A percentile compares a stretch with the other conserved stretches of the same genome.
phyloP scores from a whole-genome alignment of 106 monocot genomes.

The Chionographis japonica region DNA sequence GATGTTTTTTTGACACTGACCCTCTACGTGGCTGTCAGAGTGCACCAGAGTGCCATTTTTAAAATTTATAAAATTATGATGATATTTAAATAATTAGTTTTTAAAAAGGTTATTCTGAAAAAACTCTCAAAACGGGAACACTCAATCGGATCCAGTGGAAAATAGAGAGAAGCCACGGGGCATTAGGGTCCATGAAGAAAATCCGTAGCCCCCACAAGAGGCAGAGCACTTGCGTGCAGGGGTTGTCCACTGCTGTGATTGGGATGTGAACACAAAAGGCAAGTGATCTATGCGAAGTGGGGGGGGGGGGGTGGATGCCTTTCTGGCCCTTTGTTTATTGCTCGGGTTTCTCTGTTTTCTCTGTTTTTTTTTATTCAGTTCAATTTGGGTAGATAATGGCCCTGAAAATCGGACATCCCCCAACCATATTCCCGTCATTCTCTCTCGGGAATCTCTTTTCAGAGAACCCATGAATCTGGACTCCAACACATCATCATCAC shows the following conservation, averaged over 20 bases:
- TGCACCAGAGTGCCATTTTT: too few species aligned
- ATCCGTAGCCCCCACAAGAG: neutral
- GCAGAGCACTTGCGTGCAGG: slow-evolving; percentile 26
- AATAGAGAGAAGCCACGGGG: neutral
- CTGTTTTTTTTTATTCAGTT: neutral
- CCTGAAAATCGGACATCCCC: slow-evolving; percentile 9
- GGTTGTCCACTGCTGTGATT: slow-evolving; percentile 21
- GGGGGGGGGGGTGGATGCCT: slow-evolving; percentile 12
- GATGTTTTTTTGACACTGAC: too few species aligned
- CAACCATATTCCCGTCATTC: slow-evolving; percentile 23
- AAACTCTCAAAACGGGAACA: neutral
- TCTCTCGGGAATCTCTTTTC: slow-evolving; percentile 31
- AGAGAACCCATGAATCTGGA: slow-evolving; percentile 26
- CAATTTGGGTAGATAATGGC: slow-evolving; percentile 17
- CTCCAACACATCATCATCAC: slow-evolving; percentile 12
- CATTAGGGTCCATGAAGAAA: neutral
- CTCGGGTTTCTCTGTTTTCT: slow-evolving; percentile 1
- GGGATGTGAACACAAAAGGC: slow-evolving; percentile 4
- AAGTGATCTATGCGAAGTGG: slow-evolving; percentile 16
- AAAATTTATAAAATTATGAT: too few species aligned
- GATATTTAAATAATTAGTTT: too few species aligned
- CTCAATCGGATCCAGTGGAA: neutral
- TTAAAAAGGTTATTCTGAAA: too few species aligned
- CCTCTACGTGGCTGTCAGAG: too few species aligned
- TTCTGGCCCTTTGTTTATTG: slow-evolving; percentile 5